Evolutionary conservation across 106 monocot species (phyloP), one percentile per base, ranked within the genome.

Genomic region (Dendrobium huoshanense): DNA sequence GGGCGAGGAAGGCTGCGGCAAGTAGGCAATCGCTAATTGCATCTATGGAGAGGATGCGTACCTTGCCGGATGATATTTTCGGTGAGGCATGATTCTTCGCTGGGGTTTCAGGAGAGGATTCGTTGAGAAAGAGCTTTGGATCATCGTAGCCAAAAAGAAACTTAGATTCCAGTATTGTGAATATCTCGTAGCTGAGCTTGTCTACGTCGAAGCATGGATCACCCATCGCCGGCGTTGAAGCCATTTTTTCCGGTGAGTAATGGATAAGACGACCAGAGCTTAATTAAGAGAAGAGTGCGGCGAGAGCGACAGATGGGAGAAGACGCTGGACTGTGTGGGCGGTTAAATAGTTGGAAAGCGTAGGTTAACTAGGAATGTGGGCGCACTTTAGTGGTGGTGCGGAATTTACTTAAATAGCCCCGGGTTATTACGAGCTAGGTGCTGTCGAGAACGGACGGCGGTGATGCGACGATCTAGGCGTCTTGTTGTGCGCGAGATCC

Each of bases 181-280:
- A 92, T 77, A 92, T 92, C 68, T 92, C 90, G 79, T 90, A 88
- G 86, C 90, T 90, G 11, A 92, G 90, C 84, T 88, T 86, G 83
- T 85, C 86, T 5, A 81, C 80, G 64, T 89, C 82, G 44, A 75
- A 37, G 56, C 58, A 75, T 1, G 77, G 61, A 17, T 72, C 18
- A 48, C n/a, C 51, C 51, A 29, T 44, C 47, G 64, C 9, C 49
- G 82, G 48, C 76, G 27, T 49, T 5, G 48, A 17, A 48, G 47
- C 76, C 76, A 76, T 76, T 49, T 49, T 48, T 20, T 0, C 22
- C 22, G 61, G 61, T 22, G n/a, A 22, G n/a, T 2, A 24, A 61
- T 22, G 19, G 61, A n/a, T 61, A 61, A 61, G 61, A 3, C 20
- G 6, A 0, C 3, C 0, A 11, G 56, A 56, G 56, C 18, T 15